Evolutionary conservation across 306 rosid species (phyloP).

Genomic region (Citrullus amarus): DNA sequence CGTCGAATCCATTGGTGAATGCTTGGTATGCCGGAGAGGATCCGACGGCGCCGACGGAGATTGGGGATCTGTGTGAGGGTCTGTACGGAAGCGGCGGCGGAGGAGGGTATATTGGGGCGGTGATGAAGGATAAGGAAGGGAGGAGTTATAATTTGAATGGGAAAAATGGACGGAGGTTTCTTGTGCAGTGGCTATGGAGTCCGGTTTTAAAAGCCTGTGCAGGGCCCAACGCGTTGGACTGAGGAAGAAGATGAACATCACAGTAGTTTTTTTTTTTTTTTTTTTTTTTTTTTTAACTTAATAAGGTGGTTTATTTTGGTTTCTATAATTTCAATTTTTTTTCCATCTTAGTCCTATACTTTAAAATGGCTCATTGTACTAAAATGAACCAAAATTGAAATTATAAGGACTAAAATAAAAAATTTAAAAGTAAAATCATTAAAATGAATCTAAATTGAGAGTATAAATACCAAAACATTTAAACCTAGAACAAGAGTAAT

Average conservation of each 20-base stretch:
- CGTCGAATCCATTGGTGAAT: conserved; percentile 49
- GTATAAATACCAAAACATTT: no score
- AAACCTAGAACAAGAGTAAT: no score
- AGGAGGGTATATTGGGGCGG: conserved; percentile 81
- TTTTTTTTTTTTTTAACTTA: no score
- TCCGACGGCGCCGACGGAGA: conserved; percentile 91
- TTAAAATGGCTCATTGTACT: no score
- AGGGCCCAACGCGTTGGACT: conserved; percentile 82
- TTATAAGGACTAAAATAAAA: no score
- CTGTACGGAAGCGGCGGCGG: conserved; percentile 87
- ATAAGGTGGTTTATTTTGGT: no score
- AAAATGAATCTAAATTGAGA: no score
- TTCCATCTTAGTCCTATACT: no score
- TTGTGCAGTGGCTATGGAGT: conserved; percentile 92
- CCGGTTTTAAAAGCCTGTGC: conserved; percentile 73
- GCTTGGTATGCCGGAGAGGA: conserved; percentile 98
- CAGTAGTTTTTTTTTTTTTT: background rate
- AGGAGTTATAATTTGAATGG: conserved; percentile 65
- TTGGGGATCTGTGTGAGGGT: conserved; percentile 82
- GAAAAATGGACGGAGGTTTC: conserved; percentile 41
- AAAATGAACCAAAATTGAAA: no score
- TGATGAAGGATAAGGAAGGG: conserved; percentile 52
- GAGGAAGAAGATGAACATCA: background rate
- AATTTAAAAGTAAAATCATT: no score
- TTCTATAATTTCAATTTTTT: no score